Evolutionary conservation across 495 filamentous ascomycete genomes (phyloP).

Genomic region (Xylaria grammica): DNA sequence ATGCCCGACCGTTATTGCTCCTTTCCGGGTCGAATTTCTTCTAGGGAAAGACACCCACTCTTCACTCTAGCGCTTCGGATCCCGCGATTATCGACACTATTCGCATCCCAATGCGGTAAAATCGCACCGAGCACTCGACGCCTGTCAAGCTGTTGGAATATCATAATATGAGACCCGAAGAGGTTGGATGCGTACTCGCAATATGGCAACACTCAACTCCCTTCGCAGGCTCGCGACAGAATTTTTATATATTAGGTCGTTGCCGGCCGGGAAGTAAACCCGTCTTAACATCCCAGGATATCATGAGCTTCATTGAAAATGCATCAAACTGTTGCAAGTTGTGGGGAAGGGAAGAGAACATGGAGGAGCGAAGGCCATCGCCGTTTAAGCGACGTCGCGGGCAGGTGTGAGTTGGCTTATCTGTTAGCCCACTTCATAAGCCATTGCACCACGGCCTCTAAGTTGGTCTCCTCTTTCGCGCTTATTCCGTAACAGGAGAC

Average conservation of each 20-base stretch:
- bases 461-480: constrained; percentile 97
- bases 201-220: constrained; percentile 17
- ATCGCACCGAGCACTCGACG: constrained; percentile 32
- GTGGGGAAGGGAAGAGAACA: constrained; percentile 23
- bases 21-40: constrained; percentile 26
- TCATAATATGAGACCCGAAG: constrained; percentile 27
- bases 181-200: constrained; percentile 2
- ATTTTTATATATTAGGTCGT: constrained; percentile 50
- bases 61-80: constrained; percentile 32
- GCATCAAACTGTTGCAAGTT: constrained; percentile 34
- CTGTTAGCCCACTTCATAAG: constrained; percentile 84
- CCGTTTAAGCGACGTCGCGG: constrained; percentile 15
- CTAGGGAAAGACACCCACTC: constrained; percentile 31
- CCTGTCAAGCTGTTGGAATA: constrained; percentile 26
- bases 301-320: constrained; percentile 43
- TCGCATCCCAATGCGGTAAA: constrained; percentile 31
- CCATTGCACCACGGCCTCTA: constrained; percentile 97
- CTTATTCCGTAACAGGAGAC: constrained; percentile 99
- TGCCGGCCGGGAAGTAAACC: constrained; percentile 48
- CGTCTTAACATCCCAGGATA: constrained; percentile 42
- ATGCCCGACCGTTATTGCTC: constrained; percentile 25
- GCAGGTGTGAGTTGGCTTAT: constrained; percentile 32
- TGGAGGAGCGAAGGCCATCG: constrained; percentile 8
- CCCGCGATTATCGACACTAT: constrained; percentile 33
- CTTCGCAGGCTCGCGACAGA: constrained; percentile 39